These are phyloP conservation scores for Nyctanthes arbortristis DNA, from an alignment of 257 asterid genomes.

Conservation along the genomic window DNA sequence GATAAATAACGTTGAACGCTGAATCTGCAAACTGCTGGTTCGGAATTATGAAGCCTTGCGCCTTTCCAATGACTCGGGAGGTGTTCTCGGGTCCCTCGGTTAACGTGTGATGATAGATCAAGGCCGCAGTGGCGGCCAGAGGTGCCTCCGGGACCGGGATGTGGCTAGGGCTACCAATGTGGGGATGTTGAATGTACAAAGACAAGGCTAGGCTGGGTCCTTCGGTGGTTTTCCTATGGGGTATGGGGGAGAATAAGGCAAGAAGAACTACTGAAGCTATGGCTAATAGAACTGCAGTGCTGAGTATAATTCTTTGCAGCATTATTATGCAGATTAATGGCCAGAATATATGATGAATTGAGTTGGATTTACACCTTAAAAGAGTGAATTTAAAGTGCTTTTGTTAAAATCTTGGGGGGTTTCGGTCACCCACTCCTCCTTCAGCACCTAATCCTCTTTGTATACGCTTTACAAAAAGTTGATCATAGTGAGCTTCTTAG, in stretches of 20 bases:
- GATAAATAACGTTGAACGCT: slow-evolving; percentile 71
- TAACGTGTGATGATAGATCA: slow-evolving; percentile 63
- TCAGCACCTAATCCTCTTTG: slow-evolving; percentile 36
- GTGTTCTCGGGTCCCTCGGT: slow-evolving; percentile 67
- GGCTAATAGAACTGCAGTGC: slow-evolving; percentile 68
- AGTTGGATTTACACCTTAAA: slow-evolving; percentile 15
- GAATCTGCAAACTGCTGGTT: slow-evolving; percentile 63
- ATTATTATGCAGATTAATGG: slow-evolving; percentile 28
- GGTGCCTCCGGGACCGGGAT: slow-evolving; percentile 21
- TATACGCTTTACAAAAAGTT: not conserved
- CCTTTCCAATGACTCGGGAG: slow-evolving; percentile 69
- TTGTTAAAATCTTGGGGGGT: slow-evolving; percentile 27
- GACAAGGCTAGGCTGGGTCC: slow-evolving; percentile 45
- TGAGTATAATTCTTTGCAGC: slow-evolving; percentile 62
- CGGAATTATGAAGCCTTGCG: slow-evolving; percentile 80
- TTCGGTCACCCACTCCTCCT: slow-evolving; percentile 66
- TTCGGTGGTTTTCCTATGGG: slow-evolving; percentile 33
- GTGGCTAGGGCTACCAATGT: slow-evolving; percentile 20
- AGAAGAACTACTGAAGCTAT: slow-evolving; percentile 59
- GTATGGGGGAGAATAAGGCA: slow-evolving; percentile 69
- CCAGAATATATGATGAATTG: slow-evolving; percentile 22
- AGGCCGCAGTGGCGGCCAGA: slow-evolving; percentile 45
- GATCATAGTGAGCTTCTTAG: no score
- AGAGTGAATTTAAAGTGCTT: slow-evolving; percentile 41
- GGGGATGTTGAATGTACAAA: slow-evolving; percentile 71